A percentile compares a stretch with the other conserved stretches of the same genome.
These are phyloP conservation scores for Gomphus bonarii DNA, from an alignment of 1,284 basidiomycete genomes.

Conservation along the genomic window DNA sequence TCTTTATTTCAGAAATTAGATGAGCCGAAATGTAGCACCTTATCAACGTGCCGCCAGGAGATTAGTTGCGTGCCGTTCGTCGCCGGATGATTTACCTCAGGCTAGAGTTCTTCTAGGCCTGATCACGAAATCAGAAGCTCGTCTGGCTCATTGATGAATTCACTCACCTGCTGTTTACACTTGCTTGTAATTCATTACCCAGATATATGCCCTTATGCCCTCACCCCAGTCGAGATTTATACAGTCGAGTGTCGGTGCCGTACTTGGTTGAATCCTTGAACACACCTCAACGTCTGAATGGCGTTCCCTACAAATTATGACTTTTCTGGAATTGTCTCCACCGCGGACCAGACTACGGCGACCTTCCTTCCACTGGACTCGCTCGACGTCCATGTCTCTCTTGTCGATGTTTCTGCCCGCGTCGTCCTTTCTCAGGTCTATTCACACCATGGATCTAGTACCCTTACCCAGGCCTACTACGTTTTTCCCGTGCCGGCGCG, in stretches of 20 bases:
- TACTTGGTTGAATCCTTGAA: neutral
- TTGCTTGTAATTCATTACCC: neutral
- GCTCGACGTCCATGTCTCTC: neutral
- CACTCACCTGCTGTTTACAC: neutral
- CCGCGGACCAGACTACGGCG: neutral
- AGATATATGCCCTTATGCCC: neutral
- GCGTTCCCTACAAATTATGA: neutral
- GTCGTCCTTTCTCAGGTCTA: conserved; percentile 41
- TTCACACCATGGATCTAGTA: conserved; percentile 25
- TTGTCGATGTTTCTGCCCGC: conserved; percentile 31
- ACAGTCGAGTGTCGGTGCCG: neutral
- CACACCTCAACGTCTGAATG: neutral
- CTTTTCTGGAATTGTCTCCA: neutral
- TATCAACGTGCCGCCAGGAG: neutral
- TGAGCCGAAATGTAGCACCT: neutral
- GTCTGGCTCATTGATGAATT: neutral
- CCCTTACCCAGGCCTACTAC: conserved; percentile 39
- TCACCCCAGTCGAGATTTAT: neutral
- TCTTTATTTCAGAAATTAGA: neutral
- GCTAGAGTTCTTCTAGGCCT: neutral
- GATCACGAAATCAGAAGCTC: neutral
- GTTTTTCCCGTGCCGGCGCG: conserved; percentile 49
- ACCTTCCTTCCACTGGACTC: neutral
- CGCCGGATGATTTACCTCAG: neutral
- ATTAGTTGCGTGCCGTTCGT: neutral